These are phyloP conservation scores for Hanseniaspora thailandica DNA, from an alignment of 805 yeast species.

Conservation along the genomic window DNA sequence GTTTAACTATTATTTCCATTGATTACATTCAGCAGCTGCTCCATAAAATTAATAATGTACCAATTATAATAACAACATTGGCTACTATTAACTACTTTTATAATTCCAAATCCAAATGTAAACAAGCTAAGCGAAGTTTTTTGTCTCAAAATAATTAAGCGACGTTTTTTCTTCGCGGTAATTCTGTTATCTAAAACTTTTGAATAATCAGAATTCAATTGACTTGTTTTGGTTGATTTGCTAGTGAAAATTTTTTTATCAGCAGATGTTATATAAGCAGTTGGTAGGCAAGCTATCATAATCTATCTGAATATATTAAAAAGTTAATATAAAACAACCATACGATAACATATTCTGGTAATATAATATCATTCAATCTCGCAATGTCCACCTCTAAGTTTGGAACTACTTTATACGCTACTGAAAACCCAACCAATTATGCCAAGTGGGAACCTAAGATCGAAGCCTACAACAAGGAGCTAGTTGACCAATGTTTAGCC, in stretches of 20 bases:
- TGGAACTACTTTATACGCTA: conserved; percentile 12
- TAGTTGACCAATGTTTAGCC: conserved; percentile 19
- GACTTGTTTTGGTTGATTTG: no score
- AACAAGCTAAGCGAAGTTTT: not conserved
- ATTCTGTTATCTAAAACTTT: no score
- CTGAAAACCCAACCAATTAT: conserved; percentile 15
- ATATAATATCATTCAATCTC: not conserved
- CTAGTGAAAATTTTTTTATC: no score
- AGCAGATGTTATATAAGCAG: no score
- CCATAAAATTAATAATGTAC: no score
- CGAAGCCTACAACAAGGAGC: conserved; percentile 20
- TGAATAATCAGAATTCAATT: no score
- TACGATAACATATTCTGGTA: not conserved
- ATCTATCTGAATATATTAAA: no score
- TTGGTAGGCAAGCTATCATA: no score
- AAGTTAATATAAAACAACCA: not conserved
- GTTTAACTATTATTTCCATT: no score
- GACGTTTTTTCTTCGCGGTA: not conserved
- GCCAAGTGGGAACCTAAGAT: conserved; percentile 18
- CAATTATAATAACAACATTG: no score
- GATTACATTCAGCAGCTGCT: no score
- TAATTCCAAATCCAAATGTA: not conserved
- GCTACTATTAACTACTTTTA: no score
- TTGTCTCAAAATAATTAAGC: not conserved
- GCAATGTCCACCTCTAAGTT: conserved; percentile 5